These are phyloP conservation scores for Candolleomyces aberdarensis DNA, from an alignment of 768 basidiomycete species.

Conservation along the genomic window DNA sequence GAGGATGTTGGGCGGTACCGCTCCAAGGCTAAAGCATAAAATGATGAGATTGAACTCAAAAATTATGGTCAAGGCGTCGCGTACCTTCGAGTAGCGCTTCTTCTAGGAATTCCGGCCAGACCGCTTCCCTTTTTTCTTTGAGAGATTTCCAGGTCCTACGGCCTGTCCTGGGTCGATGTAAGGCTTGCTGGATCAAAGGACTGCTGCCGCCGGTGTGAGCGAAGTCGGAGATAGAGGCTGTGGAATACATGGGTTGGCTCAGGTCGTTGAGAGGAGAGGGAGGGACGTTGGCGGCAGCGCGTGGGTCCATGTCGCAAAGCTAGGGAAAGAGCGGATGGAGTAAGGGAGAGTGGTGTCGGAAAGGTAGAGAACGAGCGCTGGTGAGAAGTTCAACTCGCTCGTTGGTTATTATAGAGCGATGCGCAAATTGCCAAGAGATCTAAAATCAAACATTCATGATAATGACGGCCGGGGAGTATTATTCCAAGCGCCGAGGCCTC, in stretches of 20 bases:
- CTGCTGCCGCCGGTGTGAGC: constrained; percentile 1
- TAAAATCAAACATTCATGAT: constrained; percentile 6
- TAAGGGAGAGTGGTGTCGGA: not conserved
- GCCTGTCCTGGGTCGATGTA: constrained; percentile 34
- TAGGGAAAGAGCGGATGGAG: constrained; percentile 5
- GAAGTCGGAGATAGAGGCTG: constrained; percentile 13
- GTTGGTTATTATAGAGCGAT: constrained; percentile 9
- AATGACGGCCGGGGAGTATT: not conserved
- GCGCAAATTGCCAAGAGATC: constrained; percentile 9
- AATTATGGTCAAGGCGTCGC: constrained; percentile 7
- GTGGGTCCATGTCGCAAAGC: not conserved
- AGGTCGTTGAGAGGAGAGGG: constrained; percentile 1
- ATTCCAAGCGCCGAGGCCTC: not conserved
- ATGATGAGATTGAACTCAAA: constrained; percentile 1
- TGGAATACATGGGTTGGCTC: constrained; percentile 5
- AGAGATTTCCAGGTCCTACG: constrained; percentile 60
- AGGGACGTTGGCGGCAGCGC: not conserved
- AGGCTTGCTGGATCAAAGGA: not conserved
- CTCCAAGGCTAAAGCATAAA: constrained; percentile 41
- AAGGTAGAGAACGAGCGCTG: not conserved
- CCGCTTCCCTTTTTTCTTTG: constrained; percentile 48
- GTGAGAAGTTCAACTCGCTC: not conserved
- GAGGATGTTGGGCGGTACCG: constrained; percentile 53
- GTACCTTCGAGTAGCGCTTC: constrained; percentile 59
- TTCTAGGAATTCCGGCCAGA: constrained; percentile 65